Evolutionary conservation across 1,284 basidiomycete genomes (phyloP).

Genomic region (Inonotus obliquus): DNA sequence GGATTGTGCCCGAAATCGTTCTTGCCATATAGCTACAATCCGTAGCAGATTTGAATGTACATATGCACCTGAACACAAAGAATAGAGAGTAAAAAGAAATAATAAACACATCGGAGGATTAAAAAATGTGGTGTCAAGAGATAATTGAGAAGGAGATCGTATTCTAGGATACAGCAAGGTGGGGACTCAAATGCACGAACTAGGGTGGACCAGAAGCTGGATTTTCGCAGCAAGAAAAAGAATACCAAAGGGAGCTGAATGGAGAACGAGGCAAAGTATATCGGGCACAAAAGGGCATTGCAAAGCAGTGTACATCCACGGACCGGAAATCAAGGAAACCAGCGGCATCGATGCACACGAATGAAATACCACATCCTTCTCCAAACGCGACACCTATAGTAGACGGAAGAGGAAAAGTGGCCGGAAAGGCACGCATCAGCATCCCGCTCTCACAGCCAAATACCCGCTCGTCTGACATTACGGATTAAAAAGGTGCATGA

Average conservation of each 20-base stretch:
- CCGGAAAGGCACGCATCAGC: background rate
- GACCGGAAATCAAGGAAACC: background rate
- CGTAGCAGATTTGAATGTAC: constrained; percentile 5
- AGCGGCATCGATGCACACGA: background rate
- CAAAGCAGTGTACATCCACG: background rate
- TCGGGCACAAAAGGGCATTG: background rate
- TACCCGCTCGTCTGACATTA: background rate
- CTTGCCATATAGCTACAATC: constrained; percentile 1
- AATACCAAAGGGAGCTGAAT: background rate
- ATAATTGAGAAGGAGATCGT: constrained; percentile 5
- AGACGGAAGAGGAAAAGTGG: background rate
- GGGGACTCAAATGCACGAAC: constrained; percentile 15
- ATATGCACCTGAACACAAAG: constrained; percentile 11
- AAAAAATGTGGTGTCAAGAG: constrained; percentile 10
- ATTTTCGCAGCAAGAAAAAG: background rate
- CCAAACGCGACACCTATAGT: background rate
- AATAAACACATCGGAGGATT: constrained; percentile 8
- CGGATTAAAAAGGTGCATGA: background rate
- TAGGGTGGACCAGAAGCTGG: background rate
- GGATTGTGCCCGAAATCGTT: background rate
- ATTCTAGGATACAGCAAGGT: constrained; percentile 13
- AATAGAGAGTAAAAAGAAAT: background rate
- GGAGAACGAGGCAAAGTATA: background rate
- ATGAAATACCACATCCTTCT: background rate
- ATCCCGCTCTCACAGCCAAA: background rate